phyloP scores from a whole-genome alignment of 2,329 filamentous ascomycete genomes.

The Beauveria medogensis region DNA sequence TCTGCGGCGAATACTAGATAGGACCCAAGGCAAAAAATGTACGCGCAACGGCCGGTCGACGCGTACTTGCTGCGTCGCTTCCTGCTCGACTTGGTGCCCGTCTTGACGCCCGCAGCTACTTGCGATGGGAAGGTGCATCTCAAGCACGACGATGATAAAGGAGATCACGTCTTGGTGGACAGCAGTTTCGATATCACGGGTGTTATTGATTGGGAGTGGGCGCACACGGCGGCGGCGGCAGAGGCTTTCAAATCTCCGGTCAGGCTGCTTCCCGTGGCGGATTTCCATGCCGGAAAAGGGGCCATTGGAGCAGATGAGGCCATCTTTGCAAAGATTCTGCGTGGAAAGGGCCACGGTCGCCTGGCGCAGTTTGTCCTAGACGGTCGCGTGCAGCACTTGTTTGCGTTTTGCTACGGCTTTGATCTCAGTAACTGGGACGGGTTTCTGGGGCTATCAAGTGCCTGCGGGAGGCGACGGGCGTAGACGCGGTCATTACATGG shows the following conservation, averaged over 20 bases:
- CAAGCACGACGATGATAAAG: constrained; percentile 31
- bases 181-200: not conserved
- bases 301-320: constrained; percentile 29
- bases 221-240: not conserved
- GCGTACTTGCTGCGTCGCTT: constrained; percentile 34
- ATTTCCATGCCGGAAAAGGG: constrained; percentile 31
- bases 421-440: constrained; percentile 34
- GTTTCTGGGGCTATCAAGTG: constrained; percentile 32
- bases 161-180: not conserved
- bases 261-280: constrained; percentile 27
- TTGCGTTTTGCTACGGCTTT: constrained; percentile 34
- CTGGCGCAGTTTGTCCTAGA: constrained; percentile 29
- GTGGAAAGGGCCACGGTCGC: constrained; percentile 25
- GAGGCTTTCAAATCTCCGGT: constrained; percentile 2
- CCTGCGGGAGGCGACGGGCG: constrained; percentile 25
- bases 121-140: constrained; percentile 31
- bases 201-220: constrained; percentile 5
- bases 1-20: constrained; percentile 27
- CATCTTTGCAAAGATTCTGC: constrained; percentile 24
- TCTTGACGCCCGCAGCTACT: constrained; percentile 14
- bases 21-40: constrained; percentile 29
- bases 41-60: constrained; percentile 24
- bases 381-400: constrained; percentile 30
- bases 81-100: constrained; percentile 30
- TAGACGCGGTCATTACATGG: constrained; percentile 29